Percentiles rank a stretch among this genome's conserved stretches.
Conservation (phyloP, 495 filamentous ascomycete species). For the Bombardia bombarda region DNA sequence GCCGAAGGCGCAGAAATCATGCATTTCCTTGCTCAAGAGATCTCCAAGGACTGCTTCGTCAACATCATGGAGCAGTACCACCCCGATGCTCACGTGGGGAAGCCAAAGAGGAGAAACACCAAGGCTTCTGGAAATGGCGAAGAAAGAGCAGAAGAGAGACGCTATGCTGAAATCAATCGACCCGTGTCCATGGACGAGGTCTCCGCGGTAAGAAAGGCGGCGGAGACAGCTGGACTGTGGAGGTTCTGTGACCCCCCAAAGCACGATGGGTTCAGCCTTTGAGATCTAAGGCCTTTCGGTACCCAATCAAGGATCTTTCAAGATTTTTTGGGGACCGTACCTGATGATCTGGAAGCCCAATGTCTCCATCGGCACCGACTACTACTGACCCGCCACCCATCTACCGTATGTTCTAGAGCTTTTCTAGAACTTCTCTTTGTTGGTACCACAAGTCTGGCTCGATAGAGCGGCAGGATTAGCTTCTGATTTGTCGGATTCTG, state of each 20-base stretch:
- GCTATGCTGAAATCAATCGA: constrained; percentile 71
- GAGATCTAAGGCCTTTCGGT: too few species aligned
- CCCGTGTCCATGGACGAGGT: constrained; percentile 56
- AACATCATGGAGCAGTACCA: constrained; percentile 76
- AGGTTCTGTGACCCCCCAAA: constrained; percentile 62
- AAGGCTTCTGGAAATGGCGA: too few species aligned
- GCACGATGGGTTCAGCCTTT: constrained; percentile 65
- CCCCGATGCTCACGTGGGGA: constrained; percentile 68
- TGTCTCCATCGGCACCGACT: too few species aligned
- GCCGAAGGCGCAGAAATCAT: constrained; percentile 62
- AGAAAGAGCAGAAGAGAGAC: constrained; percentile 34
- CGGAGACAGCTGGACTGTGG: constrained; percentile 63
- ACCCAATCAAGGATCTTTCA: too few species aligned
- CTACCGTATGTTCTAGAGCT: too few species aligned
- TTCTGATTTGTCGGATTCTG: too few species aligned
- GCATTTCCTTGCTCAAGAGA: constrained; percentile 56
- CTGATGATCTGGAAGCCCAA: too few species aligned
- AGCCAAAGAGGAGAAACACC: constrained; percentile 48
- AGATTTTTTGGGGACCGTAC: too few species aligned
- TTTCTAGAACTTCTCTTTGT: too few species aligned
- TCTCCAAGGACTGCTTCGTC: constrained; percentile 61
- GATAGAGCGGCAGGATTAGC: too few species aligned
- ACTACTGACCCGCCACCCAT: too few species aligned
- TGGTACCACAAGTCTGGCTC: too few species aligned
- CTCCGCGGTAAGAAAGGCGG: constrained; percentile 50